Base-by-base conservation (phyloP, 768 basidiomycete genomes). In the Termitomyces sp. region DNA sequence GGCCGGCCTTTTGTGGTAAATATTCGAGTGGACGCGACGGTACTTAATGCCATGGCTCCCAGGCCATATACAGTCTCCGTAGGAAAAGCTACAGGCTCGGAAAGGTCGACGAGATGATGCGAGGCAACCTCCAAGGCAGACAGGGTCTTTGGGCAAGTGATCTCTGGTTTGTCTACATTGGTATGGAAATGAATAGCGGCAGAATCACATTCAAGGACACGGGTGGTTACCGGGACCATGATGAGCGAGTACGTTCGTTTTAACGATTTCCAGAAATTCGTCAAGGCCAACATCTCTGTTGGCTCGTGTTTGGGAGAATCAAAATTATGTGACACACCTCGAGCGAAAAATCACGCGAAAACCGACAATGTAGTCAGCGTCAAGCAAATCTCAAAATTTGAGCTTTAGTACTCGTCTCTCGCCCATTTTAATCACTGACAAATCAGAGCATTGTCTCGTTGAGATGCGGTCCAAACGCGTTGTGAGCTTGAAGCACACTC, bases 51-150 rank as follows among this genome's bases (percentile, higher is more conserved):
- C 22, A 86, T 73, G 0, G 94, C 97, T 30, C 91, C 97, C n/a
- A 99, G 84, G 1, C 97, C 97, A 71, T 98, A 99, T 12, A 99
- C 97, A 0, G 97, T 98, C 73, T 99, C 97, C 32, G 97, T 98
- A 0, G 97, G 96, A 68, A 99, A 91, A 0, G 88, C 95, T 56
- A 98, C 88, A 22, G 82, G 77, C 57, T 83, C 75, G 16, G 70
- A 64, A 24, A 73, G 73, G 35, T 78, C 63, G 47, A 77, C 70
- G 7, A 90, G 79, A 56, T 81, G 77, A 56, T 77, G 73, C 6
- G 84, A 73, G 0, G 90, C 92, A 20, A 68, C 65, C 50, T 77
- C 68, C 59, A 93, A 73, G 20, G 86, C 79, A 26, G 74, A 67
- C 20, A 73, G 69, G 6, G 90, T 86, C 54, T 79, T 75, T 22